phyloP scores from a whole-genome alignment of 2,329 filamentous ascomycete species.

The Pseudocercospora ulei region DNA sequence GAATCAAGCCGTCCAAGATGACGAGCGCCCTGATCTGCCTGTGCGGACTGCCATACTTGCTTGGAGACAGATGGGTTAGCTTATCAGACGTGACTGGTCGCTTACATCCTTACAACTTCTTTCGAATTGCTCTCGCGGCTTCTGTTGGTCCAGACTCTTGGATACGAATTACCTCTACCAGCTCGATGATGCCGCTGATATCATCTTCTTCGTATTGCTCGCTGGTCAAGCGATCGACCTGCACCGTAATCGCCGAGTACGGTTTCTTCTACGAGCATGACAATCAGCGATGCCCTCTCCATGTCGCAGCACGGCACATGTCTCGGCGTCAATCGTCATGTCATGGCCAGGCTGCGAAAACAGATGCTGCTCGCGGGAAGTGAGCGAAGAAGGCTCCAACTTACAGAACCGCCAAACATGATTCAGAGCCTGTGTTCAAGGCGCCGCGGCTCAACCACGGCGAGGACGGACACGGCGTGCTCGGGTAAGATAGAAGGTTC shows the following conservation, averaged over 20 bases:
- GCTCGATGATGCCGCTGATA: constrained; percentile 78
- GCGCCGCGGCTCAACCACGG: not conserved
- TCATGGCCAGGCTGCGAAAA: not conserved
- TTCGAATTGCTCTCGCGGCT: constrained; percentile 81
- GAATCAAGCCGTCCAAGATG: constrained; percentile 83
- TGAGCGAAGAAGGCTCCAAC: constrained; percentile 9
- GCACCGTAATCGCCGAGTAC: constrained; percentile 86
- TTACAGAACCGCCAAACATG: constrained; percentile 27
- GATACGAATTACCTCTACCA: constrained; percentile 87
- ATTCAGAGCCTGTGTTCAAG: not conserved
- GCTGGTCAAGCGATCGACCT: constrained; percentile 79
- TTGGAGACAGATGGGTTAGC: constrained; percentile 29
- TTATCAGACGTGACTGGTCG: not conserved
- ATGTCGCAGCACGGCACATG: not conserved
- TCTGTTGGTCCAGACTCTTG: constrained; percentile 79
- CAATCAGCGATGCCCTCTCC: not conserved
- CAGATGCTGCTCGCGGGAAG: constrained; percentile 1
- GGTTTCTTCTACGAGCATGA: constrained; percentile 58
- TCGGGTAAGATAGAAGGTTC: too few relatives aligned
- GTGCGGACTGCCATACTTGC: constrained; percentile 91
- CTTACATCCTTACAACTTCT: constrained; percentile 62
- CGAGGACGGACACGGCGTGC: not conserved
- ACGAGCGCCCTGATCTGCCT: constrained; percentile 80
- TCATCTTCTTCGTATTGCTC: constrained; percentile 88
- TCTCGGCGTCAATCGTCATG: too few relatives aligned